Evolutionary conservation across 2,329 filamentous ascomycete species (phyloP), one percentile per base, ranked within the genome.

Genomic region (Didymella arachidicola): DNA sequence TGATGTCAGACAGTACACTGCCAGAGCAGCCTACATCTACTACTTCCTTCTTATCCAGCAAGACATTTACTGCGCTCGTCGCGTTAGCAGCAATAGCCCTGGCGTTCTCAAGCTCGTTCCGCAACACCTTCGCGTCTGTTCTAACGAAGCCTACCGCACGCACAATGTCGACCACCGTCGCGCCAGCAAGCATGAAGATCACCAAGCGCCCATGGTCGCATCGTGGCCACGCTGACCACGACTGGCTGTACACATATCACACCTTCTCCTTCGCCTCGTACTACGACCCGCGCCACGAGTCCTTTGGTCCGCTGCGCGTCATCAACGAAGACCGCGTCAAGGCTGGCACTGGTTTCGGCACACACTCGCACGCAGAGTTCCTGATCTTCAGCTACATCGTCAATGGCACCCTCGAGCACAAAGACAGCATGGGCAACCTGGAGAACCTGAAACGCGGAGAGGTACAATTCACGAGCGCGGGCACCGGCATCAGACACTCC

Each of bases 351-450:
- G 92, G 92, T 4, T 96, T 96, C 79, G 91, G 92, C 4, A 93
- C 91, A 0, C 93, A 96, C 74, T 87, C 87, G 26, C 93, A 96
- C 77, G 86, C 89, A 63, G 90, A 96, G 76, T 93, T 92, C 76
- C 90, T 96, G 77, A 96, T 96, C 79, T 96, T 94, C 83, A 89
- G 85, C 72, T 95, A 96, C 79, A 89, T 96, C 70, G 82, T 96
- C n/a, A 86, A 83, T 45, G 92, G 93, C 63, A 91, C 94, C 78
- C 85, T 96, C 62, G 94, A 93, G 46, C 93, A 96, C 80, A 89
- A 92, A 46, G 92, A 96, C 79, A 90, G 86, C 60, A 93, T 96
- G 88, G 85, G 91, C 67, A 86, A 83, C 53, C 72, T 82, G 8
- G 81, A 86, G 76, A 91, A 88, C 78, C 89, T 96, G 82, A 85